These are phyloP conservation scores for Chenopodium suecicum DNA, from an alignment of 148 eudicot genomes.

Conservation along the genomic window DNA sequence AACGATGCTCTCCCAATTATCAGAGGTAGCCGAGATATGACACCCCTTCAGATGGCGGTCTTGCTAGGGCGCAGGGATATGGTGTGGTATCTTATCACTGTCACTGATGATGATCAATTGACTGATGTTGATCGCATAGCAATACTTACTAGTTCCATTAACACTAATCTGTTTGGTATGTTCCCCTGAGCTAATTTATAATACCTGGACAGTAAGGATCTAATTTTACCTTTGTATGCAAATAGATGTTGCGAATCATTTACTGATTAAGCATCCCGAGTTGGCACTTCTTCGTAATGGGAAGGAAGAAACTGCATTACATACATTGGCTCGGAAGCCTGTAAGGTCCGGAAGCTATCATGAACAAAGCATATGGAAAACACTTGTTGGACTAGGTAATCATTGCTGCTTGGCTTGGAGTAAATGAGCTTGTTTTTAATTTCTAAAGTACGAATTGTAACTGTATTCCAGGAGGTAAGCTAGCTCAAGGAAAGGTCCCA, in stretches of 20 bases:
- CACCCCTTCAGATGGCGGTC: slow-evolving; percentile 32
- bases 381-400: background rate
- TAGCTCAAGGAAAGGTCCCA: background rate
- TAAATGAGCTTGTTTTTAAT: background rate
- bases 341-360: background rate
- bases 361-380: slow-evolving; percentile 9
- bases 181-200: background rate
- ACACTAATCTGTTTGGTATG: slow-evolving; percentile 31
- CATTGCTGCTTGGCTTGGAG: background rate
- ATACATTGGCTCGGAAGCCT: slow-evolving; percentile 30
- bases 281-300: slow-evolving; percentile 24
- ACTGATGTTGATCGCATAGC: slow-evolving; percentile 22
- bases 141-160: slow-evolving; percentile 24
- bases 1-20: slow-evolving; percentile 20
- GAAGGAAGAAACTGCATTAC: slow-evolving; percentile 27
- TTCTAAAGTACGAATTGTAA: background rate
- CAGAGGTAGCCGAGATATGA: slow-evolving; percentile 24
- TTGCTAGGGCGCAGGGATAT: slow-evolving; percentile 27
- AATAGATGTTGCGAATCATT: slow-evolving; percentile 18
- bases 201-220: background rate
- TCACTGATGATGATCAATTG: slow-evolving; percentile 14
- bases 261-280: background rate
- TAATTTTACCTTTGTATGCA: background rate
- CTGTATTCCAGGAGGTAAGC: background rate
- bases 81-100: slow-evolving; percentile 24